A percentile compares a stretch with the other conserved stretches of the same genome.
phyloP scores from a whole-genome alignment of 148 eudicot genomes.

The Silene latifolia region DNA sequence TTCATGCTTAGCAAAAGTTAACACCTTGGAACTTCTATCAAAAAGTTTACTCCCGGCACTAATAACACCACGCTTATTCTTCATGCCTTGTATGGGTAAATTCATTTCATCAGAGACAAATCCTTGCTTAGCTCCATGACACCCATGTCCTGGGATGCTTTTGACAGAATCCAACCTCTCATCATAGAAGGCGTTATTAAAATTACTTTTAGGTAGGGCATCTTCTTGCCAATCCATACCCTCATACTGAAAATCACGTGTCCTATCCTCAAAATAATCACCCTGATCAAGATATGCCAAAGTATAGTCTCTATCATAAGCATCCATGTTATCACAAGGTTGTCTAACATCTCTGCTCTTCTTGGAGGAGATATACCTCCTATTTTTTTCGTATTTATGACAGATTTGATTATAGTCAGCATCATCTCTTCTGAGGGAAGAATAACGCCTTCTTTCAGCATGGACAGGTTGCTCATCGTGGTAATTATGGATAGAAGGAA shows the following conservation, averaged over 20 bases:
- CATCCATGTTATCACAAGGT: slow-evolving; percentile 1
- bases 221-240: slow-evolving; percentile 19
- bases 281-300: slow-evolving; percentile 16
- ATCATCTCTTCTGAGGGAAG: slow-evolving; percentile 11
- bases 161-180: slow-evolving; percentile 18
- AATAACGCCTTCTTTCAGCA: slow-evolving; percentile 21
- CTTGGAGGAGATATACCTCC: slow-evolving; percentile 14
- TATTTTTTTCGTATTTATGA: slow-evolving; percentile 14
- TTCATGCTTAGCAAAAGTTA: slow-evolving; percentile 15
- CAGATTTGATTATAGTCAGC: slow-evolving; percentile 13
- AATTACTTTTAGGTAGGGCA: not conserved
- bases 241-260: slow-evolving; percentile 5
- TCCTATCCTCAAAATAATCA: slow-evolving; percentile 9
- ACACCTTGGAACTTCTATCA: slow-evolving; percentile 7
- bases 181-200: not conserved
- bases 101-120: slow-evolving; percentile 12
- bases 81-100: slow-evolving; percentile 12
- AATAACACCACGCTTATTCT: not conserved
- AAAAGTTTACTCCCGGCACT: slow-evolving; percentile 7
- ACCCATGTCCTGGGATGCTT: slow-evolving; percentile 9
- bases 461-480: slow-evolving; percentile 12
- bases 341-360: not conserved
- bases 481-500: slow-evolving; percentile 9
- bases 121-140: slow-evolving; percentile 9
- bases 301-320: slow-evolving; percentile 13